phyloP scores from a whole-genome alignment of 768 basidiomycete genomes.

The Agrocybe chaxingu region DNA sequence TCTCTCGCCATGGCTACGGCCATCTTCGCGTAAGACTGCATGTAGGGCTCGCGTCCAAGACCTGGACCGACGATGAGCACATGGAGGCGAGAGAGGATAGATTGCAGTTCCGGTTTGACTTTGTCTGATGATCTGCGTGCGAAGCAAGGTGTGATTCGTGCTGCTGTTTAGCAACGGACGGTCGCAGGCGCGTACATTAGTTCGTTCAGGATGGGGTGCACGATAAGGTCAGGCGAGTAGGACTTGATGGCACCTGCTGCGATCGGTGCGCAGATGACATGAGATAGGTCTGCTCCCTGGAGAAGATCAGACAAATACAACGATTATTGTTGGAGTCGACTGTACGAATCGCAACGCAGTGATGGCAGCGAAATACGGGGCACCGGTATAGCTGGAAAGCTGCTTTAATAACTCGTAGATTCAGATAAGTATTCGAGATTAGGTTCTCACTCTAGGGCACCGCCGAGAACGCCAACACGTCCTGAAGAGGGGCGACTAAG shows the following conservation, averaged over 20 bases:
- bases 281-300: conserved; percentile 90
- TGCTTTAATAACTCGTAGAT: background rate
- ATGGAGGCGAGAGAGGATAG: conserved; percentile 82
- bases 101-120: conserved; percentile 53
- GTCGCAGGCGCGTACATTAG: conserved; percentile 43
- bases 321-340: conserved; percentile 7
- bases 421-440: background rate
- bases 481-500: conserved; percentile 39
- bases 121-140: conserved; percentile 40
- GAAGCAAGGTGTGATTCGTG: background rate
- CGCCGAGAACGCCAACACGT: conserved; percentile 90
- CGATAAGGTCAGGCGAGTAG: conserved; percentile 95
- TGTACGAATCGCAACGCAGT: conserved; percentile 82
- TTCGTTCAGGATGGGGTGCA: conserved; percentile 85
- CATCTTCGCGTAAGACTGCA: conserved; percentile 78
- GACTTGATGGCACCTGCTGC: conserved; percentile 94
- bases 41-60: conserved; percentile 85
- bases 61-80: conserved; percentile 94
- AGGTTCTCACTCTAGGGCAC: conserved; percentile 78
- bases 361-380: conserved; percentile 94
- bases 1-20: conserved; percentile 73
- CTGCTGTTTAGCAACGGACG: background rate
- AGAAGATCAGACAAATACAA: conserved; percentile 1
- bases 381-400: conserved; percentile 81
- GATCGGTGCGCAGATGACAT: conserved; percentile 94